Evolutionary conservation across 1,139 yeast genomes (phyloP).

Genomic region (Pneumocystis sp.): DNA sequence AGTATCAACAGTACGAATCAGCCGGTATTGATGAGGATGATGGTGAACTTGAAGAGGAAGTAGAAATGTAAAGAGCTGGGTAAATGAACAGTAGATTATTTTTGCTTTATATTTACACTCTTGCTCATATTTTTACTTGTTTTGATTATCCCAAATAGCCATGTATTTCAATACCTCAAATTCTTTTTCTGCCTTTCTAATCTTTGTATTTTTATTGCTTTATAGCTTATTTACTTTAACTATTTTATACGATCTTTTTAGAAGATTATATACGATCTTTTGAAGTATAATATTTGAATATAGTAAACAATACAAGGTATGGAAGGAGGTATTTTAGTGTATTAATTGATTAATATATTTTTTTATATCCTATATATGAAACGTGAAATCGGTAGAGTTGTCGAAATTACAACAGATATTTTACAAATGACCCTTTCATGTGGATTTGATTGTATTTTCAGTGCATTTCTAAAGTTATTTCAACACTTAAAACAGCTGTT

Average conservation of each 20-base stretch:
- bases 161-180: too few species aligned
- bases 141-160: neutral
- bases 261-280: too few species aligned
- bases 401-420: neutral
- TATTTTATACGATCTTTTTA: too few species aligned
- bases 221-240: too few species aligned
- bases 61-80: conserved; percentile 15
- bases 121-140: neutral
- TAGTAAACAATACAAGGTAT: too few species aligned
- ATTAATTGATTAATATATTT: too few species aligned
- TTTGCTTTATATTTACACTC: neutral
- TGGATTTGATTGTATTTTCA: neutral
- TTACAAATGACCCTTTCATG: neutral
- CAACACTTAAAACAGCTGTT: neutral
- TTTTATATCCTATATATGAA: too few species aligned
- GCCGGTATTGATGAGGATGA: conserved; percentile 29
- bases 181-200: too few species aligned
- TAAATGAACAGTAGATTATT: neutral
- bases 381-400: neutral
- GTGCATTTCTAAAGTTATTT: neutral
- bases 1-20: conserved; percentile 33
- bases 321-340: too few species aligned
- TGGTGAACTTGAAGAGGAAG: conserved; percentile 20
- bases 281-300: too few species aligned
- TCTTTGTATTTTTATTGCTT: too few species aligned